These are phyloP conservation scores for Geotrichum ghanense DNA, from an alignment of 805 yeast species.

Conservation along the genomic window DNA sequence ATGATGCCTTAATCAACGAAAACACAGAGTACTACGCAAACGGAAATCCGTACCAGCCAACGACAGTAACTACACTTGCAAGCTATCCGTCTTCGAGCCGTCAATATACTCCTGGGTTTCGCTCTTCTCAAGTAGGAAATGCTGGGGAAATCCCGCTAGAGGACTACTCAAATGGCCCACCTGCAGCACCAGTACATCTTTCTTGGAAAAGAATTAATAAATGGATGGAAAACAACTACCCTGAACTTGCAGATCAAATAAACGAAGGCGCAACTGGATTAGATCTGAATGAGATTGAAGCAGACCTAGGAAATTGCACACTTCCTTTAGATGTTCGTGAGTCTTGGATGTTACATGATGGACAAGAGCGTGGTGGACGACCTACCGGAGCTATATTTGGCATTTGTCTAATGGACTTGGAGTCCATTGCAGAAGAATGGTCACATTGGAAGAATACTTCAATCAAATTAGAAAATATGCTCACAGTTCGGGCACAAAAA, in stretches of 20 bases:
- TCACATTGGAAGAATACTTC: slow-evolving; percentile 61
- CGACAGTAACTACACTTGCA: slow-evolving; percentile 9
- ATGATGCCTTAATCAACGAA: slow-evolving; percentile 3
- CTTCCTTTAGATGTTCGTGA: slow-evolving; percentile 79
- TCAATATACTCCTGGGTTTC: slow-evolving; percentile 26
- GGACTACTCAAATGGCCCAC: slow-evolving; percentile 46
- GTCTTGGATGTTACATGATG: slow-evolving; percentile 74
- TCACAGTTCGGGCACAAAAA: neutral
- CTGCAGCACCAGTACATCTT: slow-evolving; percentile 49
- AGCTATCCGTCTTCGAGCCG: slow-evolving; percentile 10
- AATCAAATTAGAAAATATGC: slow-evolving; percentile 17
- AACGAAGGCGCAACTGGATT: slow-evolving; percentile 68
- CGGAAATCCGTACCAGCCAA: slow-evolving; percentile 10
- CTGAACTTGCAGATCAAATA: slow-evolving; percentile 71
- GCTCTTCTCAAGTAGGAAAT: slow-evolving; percentile 25
- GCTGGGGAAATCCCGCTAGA: slow-evolving; percentile 25
- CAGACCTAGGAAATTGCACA: slow-evolving; percentile 51
- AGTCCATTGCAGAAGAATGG: slow-evolving; percentile 70
- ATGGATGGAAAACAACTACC: slow-evolving; percentile 70
- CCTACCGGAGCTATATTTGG: slow-evolving; percentile 76
- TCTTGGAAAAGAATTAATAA: slow-evolving; percentile 84
- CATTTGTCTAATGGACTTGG: slow-evolving; percentile 65
- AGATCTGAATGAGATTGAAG: slow-evolving; percentile 75
- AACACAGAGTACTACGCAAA: neutral
- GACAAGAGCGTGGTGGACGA: slow-evolving; percentile 71